Base-by-base conservation (phyloP, 805 yeast genomes). In the Ogataea pignaliae region DNA sequence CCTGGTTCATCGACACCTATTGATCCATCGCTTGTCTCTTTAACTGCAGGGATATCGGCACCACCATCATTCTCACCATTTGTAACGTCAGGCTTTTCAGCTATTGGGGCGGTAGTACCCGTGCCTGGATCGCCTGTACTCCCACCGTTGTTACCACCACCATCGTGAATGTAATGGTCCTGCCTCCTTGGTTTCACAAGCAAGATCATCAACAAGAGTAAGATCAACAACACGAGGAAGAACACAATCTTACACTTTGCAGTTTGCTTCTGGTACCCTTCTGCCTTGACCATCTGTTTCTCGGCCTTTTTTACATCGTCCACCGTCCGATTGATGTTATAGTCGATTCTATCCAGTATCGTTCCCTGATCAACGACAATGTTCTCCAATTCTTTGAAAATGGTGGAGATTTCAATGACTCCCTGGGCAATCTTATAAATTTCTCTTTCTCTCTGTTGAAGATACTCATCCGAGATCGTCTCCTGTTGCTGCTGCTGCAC, bases 311-410 rank as follows among this genome's bases (percentile, higher is more conserved):
- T 79, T 46, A 91, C 76, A 51, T 88, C 85, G 31, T 78, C 78
- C 2, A 79, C 83, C n/a, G 96, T 84, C 47, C 81, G 81, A 48
- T 84, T 85, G 46, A 93, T 68, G 60, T 93, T 93, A 63, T 91
- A 93, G 64, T 91, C 99, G 44, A 93, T 91, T 53, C 97, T 71
- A 65, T 93, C 99, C 47, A 93, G 72, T 36, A 93, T 75, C 0
- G 97, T 88, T 1, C 99, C 99, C 65, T 93, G 99, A 57, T 93
- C 98, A 44, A 93, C 85, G 36, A 93, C 87, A 74, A 93, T 72
- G 33, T 81, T 79, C 57, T 95, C 97, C 77, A 93, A 78, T 58
- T 93, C 98, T 60, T 85, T 85, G 70, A 93, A 93, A 37, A 93
- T 91, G 1, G 91, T 88, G 29, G 95, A 85, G 1, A 93, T 87